phyloP scores from a whole-genome alignment of 2,329 filamentous ascomycete species.

The Anisogramma anomala region DNA sequence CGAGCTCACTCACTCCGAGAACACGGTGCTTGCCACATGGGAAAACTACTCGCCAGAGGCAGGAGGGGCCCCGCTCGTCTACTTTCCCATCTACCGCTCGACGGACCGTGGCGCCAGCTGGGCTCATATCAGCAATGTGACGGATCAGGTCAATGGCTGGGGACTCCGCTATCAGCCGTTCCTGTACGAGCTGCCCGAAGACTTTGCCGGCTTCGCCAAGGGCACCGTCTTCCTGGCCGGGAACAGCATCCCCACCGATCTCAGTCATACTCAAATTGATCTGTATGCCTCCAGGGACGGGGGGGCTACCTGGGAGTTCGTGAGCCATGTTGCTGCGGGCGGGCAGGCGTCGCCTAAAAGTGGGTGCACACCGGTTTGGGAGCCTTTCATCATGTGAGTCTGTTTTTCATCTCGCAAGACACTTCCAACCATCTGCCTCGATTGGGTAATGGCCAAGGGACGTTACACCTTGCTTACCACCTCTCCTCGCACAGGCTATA shows the following conservation, averaged over 20 bases:
- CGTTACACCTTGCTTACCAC: too few species aligned
- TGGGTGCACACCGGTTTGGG: constrained; percentile 59
- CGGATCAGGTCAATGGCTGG: constrained; percentile 52
- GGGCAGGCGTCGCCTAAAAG: constrained; percentile 52
- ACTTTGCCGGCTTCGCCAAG: constrained; percentile 44
- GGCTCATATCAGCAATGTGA: constrained; percentile 50
- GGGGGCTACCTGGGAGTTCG: constrained; percentile 54
- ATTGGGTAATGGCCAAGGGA: too few species aligned
- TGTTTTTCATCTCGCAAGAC: neutral
- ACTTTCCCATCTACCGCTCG: constrained; percentile 43
- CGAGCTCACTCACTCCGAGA: constrained; percentile 31
- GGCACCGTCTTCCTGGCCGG: constrained; percentile 55
- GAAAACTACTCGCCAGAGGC: constrained; percentile 45
- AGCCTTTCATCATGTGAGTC: constrained; percentile 48
- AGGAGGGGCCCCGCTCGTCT: constrained; percentile 41
- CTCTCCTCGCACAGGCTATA: constrained; percentile 40
- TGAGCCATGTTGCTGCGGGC: constrained; percentile 53
- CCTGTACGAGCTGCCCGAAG: constrained; percentile 49
- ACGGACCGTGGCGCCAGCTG: constrained; percentile 47
- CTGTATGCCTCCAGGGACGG: constrained; percentile 53
- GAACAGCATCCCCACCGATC: constrained; percentile 43
- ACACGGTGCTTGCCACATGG: constrained; percentile 41
- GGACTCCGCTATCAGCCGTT: constrained; percentile 61
- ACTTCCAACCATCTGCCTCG: too few species aligned
- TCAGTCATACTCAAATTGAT: constrained; percentile 55